phyloP scores from a whole-genome alignment of 352 stramenopile species.

The Globisporangium radiosum region DNA sequence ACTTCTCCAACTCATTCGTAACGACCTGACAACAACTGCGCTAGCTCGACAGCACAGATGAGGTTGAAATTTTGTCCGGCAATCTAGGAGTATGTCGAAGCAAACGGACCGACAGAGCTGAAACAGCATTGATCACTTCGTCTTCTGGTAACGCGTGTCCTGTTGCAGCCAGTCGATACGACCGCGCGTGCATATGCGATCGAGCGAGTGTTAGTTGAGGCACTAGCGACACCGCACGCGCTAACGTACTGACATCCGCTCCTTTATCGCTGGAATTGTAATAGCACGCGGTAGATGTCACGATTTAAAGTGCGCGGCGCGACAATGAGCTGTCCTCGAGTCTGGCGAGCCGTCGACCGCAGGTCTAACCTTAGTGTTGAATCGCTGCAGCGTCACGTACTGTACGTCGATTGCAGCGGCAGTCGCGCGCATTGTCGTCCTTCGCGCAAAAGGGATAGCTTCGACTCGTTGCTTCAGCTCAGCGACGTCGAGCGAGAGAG shows the following conservation, averaged over 20 bases:
- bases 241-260: not conserved
- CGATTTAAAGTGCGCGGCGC: not conserved
- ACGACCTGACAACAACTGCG: not conserved
- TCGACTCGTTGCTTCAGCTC: no score
- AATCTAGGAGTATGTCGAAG: not conserved
- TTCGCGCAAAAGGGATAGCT: no score
- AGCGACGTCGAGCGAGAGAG: no score
- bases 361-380: not conserved
- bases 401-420: not conserved
- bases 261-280: not conserved
- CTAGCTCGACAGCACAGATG: conserved; percentile 1
- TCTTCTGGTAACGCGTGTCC: not conserved
- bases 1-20: not conserved
- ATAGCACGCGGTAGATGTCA: not conserved
- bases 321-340: not conserved
- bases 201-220: not conserved
- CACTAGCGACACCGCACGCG: not conserved
- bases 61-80: not conserved
- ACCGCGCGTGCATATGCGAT: not conserved
- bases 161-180: not conserved
- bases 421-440: not conserved
- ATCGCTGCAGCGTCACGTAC: not conserved
- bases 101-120: not conserved
- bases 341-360: conserved; percentile 1
- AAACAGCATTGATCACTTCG: no score